phyloP scores from a whole-genome alignment of 345 rosid species.

The Brassica cretica region DNA sequence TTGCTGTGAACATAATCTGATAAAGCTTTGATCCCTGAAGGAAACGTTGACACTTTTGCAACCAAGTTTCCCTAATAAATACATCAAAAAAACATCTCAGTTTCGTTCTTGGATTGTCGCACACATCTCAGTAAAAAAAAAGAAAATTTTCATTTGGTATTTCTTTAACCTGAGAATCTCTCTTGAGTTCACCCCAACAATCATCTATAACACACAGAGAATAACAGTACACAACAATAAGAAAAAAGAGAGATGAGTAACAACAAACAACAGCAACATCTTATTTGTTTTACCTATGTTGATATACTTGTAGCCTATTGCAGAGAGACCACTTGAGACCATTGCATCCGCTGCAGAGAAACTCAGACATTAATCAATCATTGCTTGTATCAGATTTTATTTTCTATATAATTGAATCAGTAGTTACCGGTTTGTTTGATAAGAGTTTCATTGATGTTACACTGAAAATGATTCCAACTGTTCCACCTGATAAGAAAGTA shows the following conservation, averaged over 20 bases:
- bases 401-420: background rate
- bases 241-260: conserved; percentile 4
- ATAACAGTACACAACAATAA: background rate
- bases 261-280: too few relatives aligned
- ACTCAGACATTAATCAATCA: background rate
- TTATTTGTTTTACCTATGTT: conserved; percentile 59
- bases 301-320: conserved; percentile 70
- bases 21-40: conserved; percentile 82
- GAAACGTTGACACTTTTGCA: conserved; percentile 64
- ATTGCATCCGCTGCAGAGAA: conserved; percentile 67
- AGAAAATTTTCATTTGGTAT: background rate
- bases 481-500: conserved; percentile 64
- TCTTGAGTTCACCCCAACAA: conserved; percentile 88
- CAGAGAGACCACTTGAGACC: conserved; percentile 72
- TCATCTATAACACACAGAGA: conserved; percentile 58
- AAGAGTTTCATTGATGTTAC: conserved; percentile 64
- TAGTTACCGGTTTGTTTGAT: conserved; percentile 73
- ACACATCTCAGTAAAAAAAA: background rate
- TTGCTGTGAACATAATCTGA: conserved; percentile 83
- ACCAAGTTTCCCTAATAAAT: conserved; percentile 64
- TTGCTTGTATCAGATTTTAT: background rate
- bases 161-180: conserved; percentile 59
- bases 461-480: conserved; percentile 91
- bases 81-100: conserved; percentile 2
- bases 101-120: conserved; percentile 3